Base-by-base conservation (phyloP, 2,329 filamentous ascomycete genomes). In the Catunica adiposa region DNA sequence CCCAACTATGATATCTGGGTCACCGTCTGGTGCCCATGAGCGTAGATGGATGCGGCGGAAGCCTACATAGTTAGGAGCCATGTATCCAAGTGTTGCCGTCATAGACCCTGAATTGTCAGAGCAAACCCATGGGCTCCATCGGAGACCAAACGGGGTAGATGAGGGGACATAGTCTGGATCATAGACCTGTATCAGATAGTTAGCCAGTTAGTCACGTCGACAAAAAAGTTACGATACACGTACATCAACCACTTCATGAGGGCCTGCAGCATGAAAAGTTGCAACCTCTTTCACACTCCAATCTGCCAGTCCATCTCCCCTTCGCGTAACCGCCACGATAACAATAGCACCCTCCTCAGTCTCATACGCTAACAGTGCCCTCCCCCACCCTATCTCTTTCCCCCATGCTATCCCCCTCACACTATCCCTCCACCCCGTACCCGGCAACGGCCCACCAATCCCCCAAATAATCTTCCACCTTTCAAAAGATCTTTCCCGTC, bases 381-480 rank as follows among this genome's bases (percentile, higher is more conserved):
- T 67, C 0, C 71, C 70, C 0, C 65, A 63, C 0, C 63, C 66
- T 1, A 73, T 61, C 60, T 72, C 68, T 52, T 64, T 67, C 0
- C 74, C 72, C 78, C 78, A 81, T 0, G 75, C 69, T 55, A 80
- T 77, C 0, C 74, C 69, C 4, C 69, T 68, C 46, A 80, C 69
- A 52, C 69, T 68, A 60, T 76, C 74, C 40, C 56, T 60, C 62
- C 15, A 65, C 64, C 1, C 67, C 60, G 26, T 61, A 56, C 37
- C 64, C 5, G 75, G 69, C 26, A 78, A 58, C 2, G 70, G 70
- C 42, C 72, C 75, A 5, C 78, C 78, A 2, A 80, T 64, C 0
- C 74, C 75, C 77, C 77, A 81, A 1, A 79, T 68, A 1, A 75
- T 69, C 56, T 71, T 68, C 77, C 77, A 80, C 15, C 68, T 69